Evolutionary conservation across 1,139 yeast genomes (phyloP), one percentile per base, ranked within the genome.

Genomic region (Kurtzmaniella natalensis): DNA sequence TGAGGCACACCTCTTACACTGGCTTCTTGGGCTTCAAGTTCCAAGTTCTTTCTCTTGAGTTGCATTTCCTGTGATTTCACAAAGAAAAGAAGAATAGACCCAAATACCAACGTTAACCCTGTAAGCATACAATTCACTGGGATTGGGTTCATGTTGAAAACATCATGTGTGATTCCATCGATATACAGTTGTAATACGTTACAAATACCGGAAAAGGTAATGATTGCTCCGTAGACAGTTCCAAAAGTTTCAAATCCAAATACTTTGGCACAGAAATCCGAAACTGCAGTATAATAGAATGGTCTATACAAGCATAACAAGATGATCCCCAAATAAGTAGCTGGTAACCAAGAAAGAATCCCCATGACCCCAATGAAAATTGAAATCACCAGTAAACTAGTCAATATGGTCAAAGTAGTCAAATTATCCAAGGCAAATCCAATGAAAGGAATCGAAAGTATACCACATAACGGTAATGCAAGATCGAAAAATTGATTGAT

Each of bases 381-480:
- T 0, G 94, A 82, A 9, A 75, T 62, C 0, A 44, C 46, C 3
- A 78, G 58, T 35, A 89, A 63, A 14, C 81, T 62, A 7, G 58
- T 50, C 37, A 88, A 61, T 0, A 78, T 77, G 1, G 72, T 61
- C 25, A 83, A 53, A 0, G 94, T 83, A 28, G 81, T 71, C 40
- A 81, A 58, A 51, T 81, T 80, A 54, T 89, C 96, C 36, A 89
- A 64, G 15, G 88, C 60, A n/a, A 81, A 43, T 0, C 96, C 96
- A 43, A 87, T 83, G 44, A 88, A 76, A 2, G 96, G 96, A 38
- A 88, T 85, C 0, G 95, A 81, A 28, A 81, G 44, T 11, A 88
- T 60, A 13, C 96, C 96, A 19, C 96, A 96, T 8, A 86, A 53
- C 1, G 97, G 96, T 41, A 89, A 67, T 0, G 94, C 92, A 37